A percentile compares a stretch with the other conserved stretches of the same genome.
phyloP scores from a whole-genome alignment of 768 basidiomycete species.

The Phylloporus sp. region DNA sequence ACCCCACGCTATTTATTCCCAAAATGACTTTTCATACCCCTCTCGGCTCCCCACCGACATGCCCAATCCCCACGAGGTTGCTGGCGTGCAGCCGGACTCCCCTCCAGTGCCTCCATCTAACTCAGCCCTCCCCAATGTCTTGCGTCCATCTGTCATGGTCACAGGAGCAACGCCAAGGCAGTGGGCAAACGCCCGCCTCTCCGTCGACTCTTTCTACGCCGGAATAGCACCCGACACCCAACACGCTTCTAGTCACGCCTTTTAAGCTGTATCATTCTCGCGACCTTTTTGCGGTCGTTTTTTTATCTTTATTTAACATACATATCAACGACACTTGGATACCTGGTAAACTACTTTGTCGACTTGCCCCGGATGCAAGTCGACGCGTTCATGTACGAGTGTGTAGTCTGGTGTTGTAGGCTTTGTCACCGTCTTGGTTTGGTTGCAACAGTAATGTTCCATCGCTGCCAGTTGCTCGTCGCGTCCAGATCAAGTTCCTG shows the following conservation, averaged over 20 bases:
- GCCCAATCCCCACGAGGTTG: slow-evolving; percentile 13
- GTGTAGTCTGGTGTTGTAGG: slow-evolving; percentile 3
- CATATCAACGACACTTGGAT: background rate
- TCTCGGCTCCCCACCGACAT: slow-evolving; percentile 14
- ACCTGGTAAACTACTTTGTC: slow-evolving; percentile 2
- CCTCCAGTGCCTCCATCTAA: background rate
- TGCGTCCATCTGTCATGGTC: slow-evolving; percentile 14
- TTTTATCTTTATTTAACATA: slow-evolving; percentile 23
- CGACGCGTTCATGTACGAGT: slow-evolving; percentile 1
- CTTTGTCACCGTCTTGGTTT: slow-evolving; percentile 1
- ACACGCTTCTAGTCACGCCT: slow-evolving; percentile 12
- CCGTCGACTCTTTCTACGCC: slow-evolving; percentile 29
- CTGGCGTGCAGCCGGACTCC: slow-evolving; percentile 8
- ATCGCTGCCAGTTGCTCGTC: background rate
- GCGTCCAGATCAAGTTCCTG: background rate
- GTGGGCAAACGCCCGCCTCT: slow-evolving; percentile 14
- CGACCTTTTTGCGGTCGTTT: slow-evolving; percentile 1
- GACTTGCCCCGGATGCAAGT: slow-evolving; percentile 6
- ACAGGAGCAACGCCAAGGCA: slow-evolving; percentile 3
- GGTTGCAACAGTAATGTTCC: slow-evolving; percentile 7
- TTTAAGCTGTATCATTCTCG: no score
- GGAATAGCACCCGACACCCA: slow-evolving; percentile 15
- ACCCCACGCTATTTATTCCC: slow-evolving; percentile 20
- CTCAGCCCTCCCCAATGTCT: slow-evolving; percentile 4
- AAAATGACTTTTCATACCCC: slow-evolving; percentile 25